Base-by-base conservation (phyloP, 441 rosid genomes). In the Mallotus japonicus region DNA sequence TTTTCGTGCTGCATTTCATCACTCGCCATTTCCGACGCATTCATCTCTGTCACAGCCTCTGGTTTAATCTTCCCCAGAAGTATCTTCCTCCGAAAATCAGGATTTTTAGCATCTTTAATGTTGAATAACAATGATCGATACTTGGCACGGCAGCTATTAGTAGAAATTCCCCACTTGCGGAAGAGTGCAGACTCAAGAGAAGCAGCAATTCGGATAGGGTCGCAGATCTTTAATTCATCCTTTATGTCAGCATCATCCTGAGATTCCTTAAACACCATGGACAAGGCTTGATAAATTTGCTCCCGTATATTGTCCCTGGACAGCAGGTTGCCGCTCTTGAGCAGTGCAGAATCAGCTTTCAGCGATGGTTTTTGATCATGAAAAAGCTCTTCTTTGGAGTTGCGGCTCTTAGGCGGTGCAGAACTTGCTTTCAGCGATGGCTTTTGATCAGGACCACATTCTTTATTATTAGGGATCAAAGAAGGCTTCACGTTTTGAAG, bases 21-120 rank as follows among this genome's bases (percentile, higher is more conserved):
- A 6, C 50, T 68, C 1, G 71, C 71, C 61, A 53, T 67, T 4
- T 67, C 50, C 37, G 4, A 2, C 3, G 49, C 8, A 24, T 7
- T 54, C 71, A 67, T 16, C 5, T 16, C 40, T 14, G 49, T 47
- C 15, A 53, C 61, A 0, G 15, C 7, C 46, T 53, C 71, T 28
- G 60, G 28, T 6, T 53, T 51, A 6, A 67, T 51, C n/a, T 16
- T 24, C 11, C 71, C 71, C 0, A 34, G 14, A 10, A 68, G 71
- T 2, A 68, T 5, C 49, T 37, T 68, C 6, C 71, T 68, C 6
- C 71, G 7, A 15, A 68, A 68, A 37, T 68, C 61, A 13, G 71
- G 71, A 9, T 68, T 68, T 8, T 54, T 68, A 9, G 60, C 10
- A 68, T 68, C 71, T 11, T 28, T 54, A n/a, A 68, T 53, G 50